These are phyloP conservation scores for Lagenaria siceraria DNA, from an alignment of 306 rosid species.

Conservation along the genomic window DNA sequence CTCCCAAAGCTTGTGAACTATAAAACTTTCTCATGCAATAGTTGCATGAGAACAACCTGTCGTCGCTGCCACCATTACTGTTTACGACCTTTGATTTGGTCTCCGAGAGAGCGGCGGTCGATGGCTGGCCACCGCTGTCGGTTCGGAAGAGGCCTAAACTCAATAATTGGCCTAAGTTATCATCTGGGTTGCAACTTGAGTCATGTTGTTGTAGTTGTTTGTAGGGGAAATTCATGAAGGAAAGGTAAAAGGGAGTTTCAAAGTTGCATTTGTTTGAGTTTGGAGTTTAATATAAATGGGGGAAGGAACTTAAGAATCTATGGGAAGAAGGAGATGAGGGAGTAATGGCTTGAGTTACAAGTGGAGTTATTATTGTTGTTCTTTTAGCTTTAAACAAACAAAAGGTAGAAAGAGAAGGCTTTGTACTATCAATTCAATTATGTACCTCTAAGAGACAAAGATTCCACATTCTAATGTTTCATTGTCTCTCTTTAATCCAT, in stretches of 20 bases:
- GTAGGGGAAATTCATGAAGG: not conserved
- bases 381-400: not conserved
- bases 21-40: not conserved
- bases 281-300: not conserved
- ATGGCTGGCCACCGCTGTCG: not conserved
- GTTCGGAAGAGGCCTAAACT: conserved; percentile 37
- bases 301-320: not conserved
- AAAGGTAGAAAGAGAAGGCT: conserved; percentile 3
- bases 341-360: not conserved
- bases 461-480: conserved; percentile 4
- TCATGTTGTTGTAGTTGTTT: not conserved
- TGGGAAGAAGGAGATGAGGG: not conserved
- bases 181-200: conserved; percentile 2
- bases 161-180: conserved; percentile 46
- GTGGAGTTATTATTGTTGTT: not conserved
- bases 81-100: not conserved
- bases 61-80: not conserved
- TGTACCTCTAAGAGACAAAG: conserved; percentile 2
- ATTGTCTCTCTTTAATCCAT: not conserved
- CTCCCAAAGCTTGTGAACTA: conserved; percentile 5
- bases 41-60: not conserved
- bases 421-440: not conserved
- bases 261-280: not conserved
- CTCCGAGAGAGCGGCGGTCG: not conserved
- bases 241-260: not conserved